Evolutionary conservation across 2,329 filamentous ascomycete genomes (phyloP).

Genomic region (Aspergillus tanneri): DNA sequence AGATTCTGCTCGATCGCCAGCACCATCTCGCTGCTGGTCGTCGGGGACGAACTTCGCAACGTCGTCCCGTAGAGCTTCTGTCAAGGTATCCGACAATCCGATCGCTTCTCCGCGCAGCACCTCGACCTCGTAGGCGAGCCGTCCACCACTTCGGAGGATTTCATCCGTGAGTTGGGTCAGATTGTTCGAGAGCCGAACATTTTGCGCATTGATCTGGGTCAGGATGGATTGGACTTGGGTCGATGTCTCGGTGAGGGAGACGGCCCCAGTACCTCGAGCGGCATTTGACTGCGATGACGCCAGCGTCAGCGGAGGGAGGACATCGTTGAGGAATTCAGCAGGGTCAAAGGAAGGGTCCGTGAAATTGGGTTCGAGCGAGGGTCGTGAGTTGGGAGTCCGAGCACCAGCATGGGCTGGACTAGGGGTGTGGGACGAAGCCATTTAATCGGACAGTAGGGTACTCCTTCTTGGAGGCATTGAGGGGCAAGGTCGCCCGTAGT

Average conservation of each 20-base stretch:
- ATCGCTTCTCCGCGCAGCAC: slow-evolving; percentile 84
- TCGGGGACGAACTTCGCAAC: slow-evolving; percentile 69
- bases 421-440: slow-evolving; percentile 24
- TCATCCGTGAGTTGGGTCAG: slow-evolving; percentile 92
- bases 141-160: slow-evolving; percentile 82
- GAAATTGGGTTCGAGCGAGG: slow-evolving; percentile 60
- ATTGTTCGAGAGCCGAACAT: slow-evolving; percentile 73
- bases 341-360: slow-evolving; percentile 75
- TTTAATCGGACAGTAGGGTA: slow-evolving; percentile 1
- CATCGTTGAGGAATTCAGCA: slow-evolving; percentile 78
- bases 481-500: slow-evolving; percentile 6
- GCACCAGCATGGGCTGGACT: slow-evolving; percentile 22
- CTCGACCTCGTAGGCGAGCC: slow-evolving; percentile 92
- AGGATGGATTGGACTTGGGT: slow-evolving; percentile 79
- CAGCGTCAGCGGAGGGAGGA: slow-evolving; percentile 66
- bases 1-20: slow-evolving; percentile 4
- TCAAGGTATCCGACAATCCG: slow-evolving; percentile 74
- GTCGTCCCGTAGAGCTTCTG: slow-evolving; percentile 69
- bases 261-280: slow-evolving; percentile 42
- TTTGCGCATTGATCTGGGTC: slow-evolving; percentile 84
- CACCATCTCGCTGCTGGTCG: slow-evolving; percentile 20
- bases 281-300: slow-evolving; percentile 41
- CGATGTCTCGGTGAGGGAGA: slow-evolving; percentile 73
- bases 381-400: slow-evolving; percentile 34
- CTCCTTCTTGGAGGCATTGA: slow-evolving; percentile 1